Evolutionary conservation across 208 protist genomes (phyloP), one percentile per base, ranked within the genome.

Genomic region (Phytomonas sp.): DNA sequence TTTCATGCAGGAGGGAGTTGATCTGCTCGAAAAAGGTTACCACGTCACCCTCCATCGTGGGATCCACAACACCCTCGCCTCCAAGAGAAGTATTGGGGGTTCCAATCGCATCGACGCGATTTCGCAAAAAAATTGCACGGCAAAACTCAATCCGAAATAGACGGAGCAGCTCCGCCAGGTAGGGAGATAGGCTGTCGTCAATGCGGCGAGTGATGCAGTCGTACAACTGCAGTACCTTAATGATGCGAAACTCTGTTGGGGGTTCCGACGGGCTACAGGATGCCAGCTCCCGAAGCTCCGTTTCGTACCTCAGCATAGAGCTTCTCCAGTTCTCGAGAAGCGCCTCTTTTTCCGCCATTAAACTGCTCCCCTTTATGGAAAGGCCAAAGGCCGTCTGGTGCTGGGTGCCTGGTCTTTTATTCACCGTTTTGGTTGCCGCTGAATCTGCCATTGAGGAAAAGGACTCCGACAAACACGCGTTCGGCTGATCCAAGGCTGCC

Each of bases 141-240:
- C 87, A 93, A 51, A 96, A 90, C 77, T 96, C 87, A 1, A 92
- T 53, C 20, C 91, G 87, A 62, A 96, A 92, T 46, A 96, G 85
- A 4, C 83, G 88, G 53, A 96, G 56, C 32, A 93, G 60, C 29
- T 89, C 81, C 17, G 74, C 82, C 11, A 94, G 74, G 8, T 74
- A 68, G 20, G 75, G 82, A 0, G 74, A 74, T 30, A 84, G 89
- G 28, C 86, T 63, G 26, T 76, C 72, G 59, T 78, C 77, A n/a
- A 79, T 66, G 29, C 78, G 75, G 65, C 68, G 72, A 1, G 68
- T 70, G 28, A 94, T 70, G 28, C 53, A 66, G 70, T 96, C 91
- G 36, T 80, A 96, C n/a, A 92, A 53, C 40, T 78, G 62, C 43
- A 96, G 46, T 13, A 80, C 76, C 33, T 80, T 71, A 37, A 84